phyloP scores from a whole-genome alignment of 2,329 filamentous ascomycete species.

The Cordyceps cicadae region DNA sequence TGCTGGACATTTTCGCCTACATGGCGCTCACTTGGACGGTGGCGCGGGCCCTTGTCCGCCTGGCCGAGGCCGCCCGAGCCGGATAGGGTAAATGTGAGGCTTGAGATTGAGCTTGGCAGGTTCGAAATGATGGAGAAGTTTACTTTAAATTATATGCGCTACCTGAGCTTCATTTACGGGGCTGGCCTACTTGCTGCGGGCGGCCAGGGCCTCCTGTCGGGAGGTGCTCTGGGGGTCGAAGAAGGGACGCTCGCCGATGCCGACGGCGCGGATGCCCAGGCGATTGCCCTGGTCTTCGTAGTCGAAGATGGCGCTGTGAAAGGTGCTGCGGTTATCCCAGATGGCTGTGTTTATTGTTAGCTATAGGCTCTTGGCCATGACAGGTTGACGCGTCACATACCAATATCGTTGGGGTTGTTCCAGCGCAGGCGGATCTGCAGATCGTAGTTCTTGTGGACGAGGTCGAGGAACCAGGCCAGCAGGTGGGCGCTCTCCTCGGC shows the following conservation, averaged over 20 bases:
- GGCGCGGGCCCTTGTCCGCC: not conserved
- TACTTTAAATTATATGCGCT: not conserved
- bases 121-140: not conserved
- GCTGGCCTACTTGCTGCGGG: not conserved
- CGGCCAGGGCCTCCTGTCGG: not conserved
- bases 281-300: slow-evolving; percentile 40
- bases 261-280: slow-evolving; percentile 41
- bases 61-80: not conserved
- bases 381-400: slow-evolving; percentile 14
- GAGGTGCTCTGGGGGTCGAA: slow-evolving; percentile 36
- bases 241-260: slow-evolving; percentile 46
- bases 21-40: not conserved
- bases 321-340: slow-evolving; percentile 51
- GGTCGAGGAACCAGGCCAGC: slow-evolving; percentile 42
- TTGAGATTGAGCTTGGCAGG: not conserved
- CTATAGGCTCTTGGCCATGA: not conserved
- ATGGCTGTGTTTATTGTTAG: slow-evolving; percentile 31
- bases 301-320: slow-evolving; percentile 46
- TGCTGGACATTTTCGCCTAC: slow-evolving; percentile 2
- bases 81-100: not conserved
- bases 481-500: slow-evolving; percentile 39
- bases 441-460: slow-evolving; percentile 48
- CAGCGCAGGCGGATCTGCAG: slow-evolving; percentile 42
- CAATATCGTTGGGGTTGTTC: slow-evolving; percentile 36
- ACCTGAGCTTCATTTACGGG: too few species aligned